Conservation (phyloP, 1,139 yeast genomes). For the Yamadazyma oceani region DNA sequence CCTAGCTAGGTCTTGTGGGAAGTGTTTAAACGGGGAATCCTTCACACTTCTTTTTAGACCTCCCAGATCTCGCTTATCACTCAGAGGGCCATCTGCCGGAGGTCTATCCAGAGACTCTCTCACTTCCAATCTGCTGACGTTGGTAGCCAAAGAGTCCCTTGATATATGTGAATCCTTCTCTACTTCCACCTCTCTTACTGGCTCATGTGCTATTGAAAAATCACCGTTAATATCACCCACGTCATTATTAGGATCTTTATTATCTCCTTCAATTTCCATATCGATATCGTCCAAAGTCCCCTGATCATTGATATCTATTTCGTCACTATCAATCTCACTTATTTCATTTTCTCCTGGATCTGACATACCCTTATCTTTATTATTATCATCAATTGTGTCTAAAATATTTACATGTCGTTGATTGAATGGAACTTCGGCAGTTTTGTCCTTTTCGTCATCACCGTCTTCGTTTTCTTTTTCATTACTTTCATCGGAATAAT, state of each 20-base stretch:
- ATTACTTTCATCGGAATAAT: conserved; percentile 7
- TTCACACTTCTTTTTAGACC: too few species aligned
- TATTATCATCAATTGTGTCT: background rate
- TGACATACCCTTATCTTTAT: background rate
- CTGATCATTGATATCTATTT: background rate
- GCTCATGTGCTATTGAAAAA: too few species aligned
- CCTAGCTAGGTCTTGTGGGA: background rate
- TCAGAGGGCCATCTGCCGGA: too few species aligned
- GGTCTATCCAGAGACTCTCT: too few species aligned
- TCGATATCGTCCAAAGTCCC: conserved; percentile 1
- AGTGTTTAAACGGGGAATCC: conserved; percentile 1
- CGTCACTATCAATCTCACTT: background rate
- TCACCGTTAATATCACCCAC: too few species aligned
- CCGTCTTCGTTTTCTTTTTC: conserved; percentile 5
- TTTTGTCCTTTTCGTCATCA: conserved; percentile 6
- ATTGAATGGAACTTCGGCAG: conserved; percentile 1
- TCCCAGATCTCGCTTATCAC: too few species aligned
- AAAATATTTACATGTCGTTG: background rate
- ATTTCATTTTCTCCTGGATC: background rate
- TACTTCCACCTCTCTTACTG: too few species aligned
- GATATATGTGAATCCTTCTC: too few species aligned
- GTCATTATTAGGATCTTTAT: too few species aligned
- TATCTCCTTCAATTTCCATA: background rate
- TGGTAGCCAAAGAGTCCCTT: too few species aligned
- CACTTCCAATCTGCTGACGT: too few species aligned